These are phyloP conservation scores for Sclerotinia minor DNA, from an alignment of 2,329 filamentous ascomycete species.

Conservation along the genomic window DNA sequence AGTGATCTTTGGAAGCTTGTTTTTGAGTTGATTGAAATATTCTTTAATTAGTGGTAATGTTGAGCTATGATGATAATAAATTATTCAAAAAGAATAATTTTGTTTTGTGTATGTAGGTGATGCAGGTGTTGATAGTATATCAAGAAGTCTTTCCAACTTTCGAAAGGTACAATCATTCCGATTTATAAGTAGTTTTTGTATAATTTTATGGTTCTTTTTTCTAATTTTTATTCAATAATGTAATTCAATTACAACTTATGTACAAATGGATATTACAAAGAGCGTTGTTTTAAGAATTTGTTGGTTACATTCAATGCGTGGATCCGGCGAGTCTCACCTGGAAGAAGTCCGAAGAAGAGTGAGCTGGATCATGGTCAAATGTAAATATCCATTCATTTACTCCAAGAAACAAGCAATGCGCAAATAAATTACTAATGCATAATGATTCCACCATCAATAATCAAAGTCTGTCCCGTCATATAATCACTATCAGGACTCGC, in stretches of 20 bases:
- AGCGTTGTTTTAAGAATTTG: neutral
- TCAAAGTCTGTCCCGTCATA: conserved; percentile 64
- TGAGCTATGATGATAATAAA: neutral
- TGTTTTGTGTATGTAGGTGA: no score
- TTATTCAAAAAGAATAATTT: neutral
- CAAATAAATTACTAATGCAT: conserved; percentile 26
- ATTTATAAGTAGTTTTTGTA: neutral
- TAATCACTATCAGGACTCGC: conserved; percentile 60
- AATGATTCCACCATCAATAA: conserved; percentile 48
- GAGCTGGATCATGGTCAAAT: neutral
- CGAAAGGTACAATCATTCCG: neutral
- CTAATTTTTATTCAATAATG: neutral
- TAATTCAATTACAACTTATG: neutral
- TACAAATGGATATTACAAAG: neutral
- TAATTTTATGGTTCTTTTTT: neutral
- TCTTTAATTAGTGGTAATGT: neutral
- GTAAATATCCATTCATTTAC: neutral
- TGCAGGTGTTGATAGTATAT: no score
- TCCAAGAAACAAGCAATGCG: neutral
- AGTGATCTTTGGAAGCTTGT: neutral
- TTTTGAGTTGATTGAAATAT: neutral
- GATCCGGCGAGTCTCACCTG: neutral
- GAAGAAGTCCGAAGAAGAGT: neutral
- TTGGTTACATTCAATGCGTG: no score
- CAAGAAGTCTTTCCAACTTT: no score